Conservation (phyloP, 139 green algal species). For the Picochlorum sp. region DNA sequence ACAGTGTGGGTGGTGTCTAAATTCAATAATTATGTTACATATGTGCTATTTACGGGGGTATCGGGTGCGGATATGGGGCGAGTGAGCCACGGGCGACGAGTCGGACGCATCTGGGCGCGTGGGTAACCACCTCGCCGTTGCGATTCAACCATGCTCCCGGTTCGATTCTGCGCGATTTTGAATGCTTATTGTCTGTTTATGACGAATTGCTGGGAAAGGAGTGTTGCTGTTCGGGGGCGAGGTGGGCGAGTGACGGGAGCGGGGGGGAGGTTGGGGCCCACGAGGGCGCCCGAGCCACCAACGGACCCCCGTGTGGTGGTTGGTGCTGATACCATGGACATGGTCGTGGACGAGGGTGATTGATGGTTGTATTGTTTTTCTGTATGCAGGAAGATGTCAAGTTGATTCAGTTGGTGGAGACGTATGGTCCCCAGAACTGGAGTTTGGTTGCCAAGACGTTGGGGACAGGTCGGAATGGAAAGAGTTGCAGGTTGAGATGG, state of each 20-base stretch:
- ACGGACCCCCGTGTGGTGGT: too few relatives aligned
- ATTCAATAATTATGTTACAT: too few relatives aligned
- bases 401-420: constrained; percentile 34
- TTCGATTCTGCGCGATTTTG: too few relatives aligned
- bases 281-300: not conserved
- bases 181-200: too few relatives aligned
- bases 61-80: too few relatives aligned
- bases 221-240: not conserved
- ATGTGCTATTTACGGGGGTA: too few relatives aligned
- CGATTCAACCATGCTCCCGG: too few relatives aligned
- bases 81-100: too few relatives aligned
- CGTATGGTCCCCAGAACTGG: constrained; percentile 38
- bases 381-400: constrained; percentile 32
- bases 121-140: too few relatives aligned
- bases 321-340: too few relatives aligned
- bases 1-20: too few relatives aligned
- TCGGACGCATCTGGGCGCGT: too few relatives aligned
- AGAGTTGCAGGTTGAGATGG: constrained; percentile 71
- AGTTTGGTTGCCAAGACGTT: constrained; percentile 39
- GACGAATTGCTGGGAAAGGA: not conserved
- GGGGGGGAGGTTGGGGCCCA: not conserved
- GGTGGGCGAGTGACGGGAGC: not conserved
- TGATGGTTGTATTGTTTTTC: not conserved
- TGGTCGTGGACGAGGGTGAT: not conserved
- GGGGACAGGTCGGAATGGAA: constrained; percentile 64